Evolutionary conservation across 73 alveolate genomes (phyloP).

Genomic region (Stentor coeruleus): DNA sequence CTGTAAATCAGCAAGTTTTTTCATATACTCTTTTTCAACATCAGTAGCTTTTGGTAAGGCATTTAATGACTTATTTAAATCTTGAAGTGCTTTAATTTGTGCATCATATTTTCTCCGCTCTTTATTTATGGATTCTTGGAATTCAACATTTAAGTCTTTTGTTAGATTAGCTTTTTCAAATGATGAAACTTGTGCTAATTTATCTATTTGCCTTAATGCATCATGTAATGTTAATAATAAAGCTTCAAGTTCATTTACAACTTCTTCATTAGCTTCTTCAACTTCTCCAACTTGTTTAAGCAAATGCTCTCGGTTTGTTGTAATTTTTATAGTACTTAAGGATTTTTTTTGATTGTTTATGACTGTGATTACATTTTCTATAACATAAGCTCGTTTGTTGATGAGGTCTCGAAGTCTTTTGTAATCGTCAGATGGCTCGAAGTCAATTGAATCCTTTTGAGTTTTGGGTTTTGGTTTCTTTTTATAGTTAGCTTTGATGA

Average conservation of each 20-base stretch:
- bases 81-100: constrained; percentile 19
- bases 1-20: background rate
- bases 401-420: constrained; percentile 1
- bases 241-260: background rate
- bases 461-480: background rate
- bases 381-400: constrained; percentile 1
- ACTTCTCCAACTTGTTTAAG: constrained; percentile 1
- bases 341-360: background rate
- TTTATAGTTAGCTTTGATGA: too few species aligned
- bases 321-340: constrained; percentile 2
- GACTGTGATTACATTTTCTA: background rate
- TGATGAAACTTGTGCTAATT: background rate
- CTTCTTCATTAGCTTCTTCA: background rate
- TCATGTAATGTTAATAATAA: background rate
- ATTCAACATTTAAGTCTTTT: background rate
- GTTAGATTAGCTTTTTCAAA: background rate
- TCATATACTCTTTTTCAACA: constrained; percentile 2
- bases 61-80: background rate
- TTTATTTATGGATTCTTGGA: background rate
- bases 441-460: background rate
- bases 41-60: constrained; percentile 20
- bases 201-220: background rate
- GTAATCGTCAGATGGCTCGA: background rate
- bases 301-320: constrained; percentile 19
- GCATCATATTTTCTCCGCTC: constrained; percentile 14